Evolutionary conservation across 352 stramenopile genomes (phyloP).

Genomic region (Phytophthora meadii): DNA sequence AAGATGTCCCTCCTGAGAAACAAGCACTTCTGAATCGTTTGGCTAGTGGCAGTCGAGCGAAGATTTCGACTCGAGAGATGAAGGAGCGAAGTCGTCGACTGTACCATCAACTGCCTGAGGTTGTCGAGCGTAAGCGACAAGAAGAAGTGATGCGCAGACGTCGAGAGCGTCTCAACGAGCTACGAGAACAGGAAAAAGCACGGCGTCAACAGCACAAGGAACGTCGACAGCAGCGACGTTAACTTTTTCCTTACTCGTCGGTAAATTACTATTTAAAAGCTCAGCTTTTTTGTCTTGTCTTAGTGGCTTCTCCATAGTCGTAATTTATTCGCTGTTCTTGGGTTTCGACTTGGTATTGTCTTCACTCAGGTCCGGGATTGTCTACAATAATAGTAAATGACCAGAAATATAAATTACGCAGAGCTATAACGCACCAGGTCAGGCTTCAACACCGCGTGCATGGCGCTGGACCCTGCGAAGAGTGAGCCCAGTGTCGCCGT

Average conservation of each 20-base stretch:
- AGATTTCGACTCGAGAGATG: constrained; percentile 74
- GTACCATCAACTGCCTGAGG: constrained; percentile 77
- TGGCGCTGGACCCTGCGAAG: constrained; percentile 84
- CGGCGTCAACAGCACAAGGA: constrained; percentile 62
- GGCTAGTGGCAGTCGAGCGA: constrained; percentile 53
- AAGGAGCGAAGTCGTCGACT: constrained; percentile 65
- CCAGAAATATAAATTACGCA: background rate
- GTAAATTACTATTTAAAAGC: constrained; percentile 40
- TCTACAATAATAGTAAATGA: constrained; percentile 34
- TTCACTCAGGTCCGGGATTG: constrained; percentile 51
- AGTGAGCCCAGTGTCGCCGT: constrained; percentile 76
- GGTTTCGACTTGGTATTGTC: constrained; percentile 14
- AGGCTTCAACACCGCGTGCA: constrained; percentile 85
- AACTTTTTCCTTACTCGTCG: background rate
- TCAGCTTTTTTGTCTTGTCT: background rate
- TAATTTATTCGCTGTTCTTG: constrained; percentile 27
- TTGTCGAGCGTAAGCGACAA: constrained; percentile 75
- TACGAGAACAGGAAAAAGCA: constrained; percentile 80
- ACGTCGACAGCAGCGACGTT: constrained; percentile 41
- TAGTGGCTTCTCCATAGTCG: constrained; percentile 1
- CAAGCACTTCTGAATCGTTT: constrained; percentile 54
- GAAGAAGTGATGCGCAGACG: constrained; percentile 74
- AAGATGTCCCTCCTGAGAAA: constrained; percentile 25
- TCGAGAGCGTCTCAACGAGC: constrained; percentile 64
- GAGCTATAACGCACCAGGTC: constrained; percentile 77